A percentile compares a stretch with the other conserved stretches of the same genome.
phyloP scores from a whole-genome alignment of 2,329 filamentous ascomycete genomes.

The Eutypella sp. region DNA sequence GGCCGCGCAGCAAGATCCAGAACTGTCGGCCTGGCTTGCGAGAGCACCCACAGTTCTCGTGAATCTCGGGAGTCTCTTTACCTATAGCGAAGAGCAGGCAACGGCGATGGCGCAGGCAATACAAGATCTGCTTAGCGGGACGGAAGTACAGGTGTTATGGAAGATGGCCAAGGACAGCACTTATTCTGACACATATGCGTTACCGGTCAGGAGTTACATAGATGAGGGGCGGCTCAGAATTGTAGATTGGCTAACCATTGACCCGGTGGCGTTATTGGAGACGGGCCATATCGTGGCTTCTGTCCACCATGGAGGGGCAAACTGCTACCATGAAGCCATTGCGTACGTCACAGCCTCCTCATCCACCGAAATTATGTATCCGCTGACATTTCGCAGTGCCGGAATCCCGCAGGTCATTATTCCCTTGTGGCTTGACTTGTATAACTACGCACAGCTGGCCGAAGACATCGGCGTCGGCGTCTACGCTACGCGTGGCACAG shows the following conservation, averaged over 20 bases:
- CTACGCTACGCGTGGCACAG: conserved; percentile 13
- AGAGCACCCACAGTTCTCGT: conserved; percentile 19
- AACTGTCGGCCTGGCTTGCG: conserved; percentile 18
- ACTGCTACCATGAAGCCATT: conserved; percentile 6
- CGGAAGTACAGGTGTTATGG: conserved; percentile 29
- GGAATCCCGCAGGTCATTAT: conserved; percentile 15
- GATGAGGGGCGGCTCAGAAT: neutral
- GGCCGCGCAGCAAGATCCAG: conserved; percentile 18
- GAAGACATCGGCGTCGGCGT: conserved; percentile 10
- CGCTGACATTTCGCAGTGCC: conserved; percentile 3
- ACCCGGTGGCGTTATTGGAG: conserved; percentile 2
- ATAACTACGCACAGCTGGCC: conserved; percentile 11
- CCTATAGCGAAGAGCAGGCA: conserved; percentile 17
- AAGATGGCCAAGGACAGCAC: conserved; percentile 10
- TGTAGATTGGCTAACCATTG: conserved; percentile 2
- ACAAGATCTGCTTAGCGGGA: conserved; percentile 10
- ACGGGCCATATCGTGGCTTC: conserved; percentile 3
- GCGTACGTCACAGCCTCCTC: conserved; percentile 1
- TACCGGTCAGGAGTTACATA: neutral
- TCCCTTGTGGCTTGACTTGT: conserved; percentile 15
- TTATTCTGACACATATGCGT: neutral
- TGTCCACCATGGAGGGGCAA: conserved; percentile 6
- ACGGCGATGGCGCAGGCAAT: conserved; percentile 22
- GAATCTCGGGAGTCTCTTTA: conserved; percentile 20
- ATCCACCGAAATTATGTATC: neutral